Conservation (phyloP, 1,284 basidiomycete species). For the Cryptococcus sp. region DNA sequence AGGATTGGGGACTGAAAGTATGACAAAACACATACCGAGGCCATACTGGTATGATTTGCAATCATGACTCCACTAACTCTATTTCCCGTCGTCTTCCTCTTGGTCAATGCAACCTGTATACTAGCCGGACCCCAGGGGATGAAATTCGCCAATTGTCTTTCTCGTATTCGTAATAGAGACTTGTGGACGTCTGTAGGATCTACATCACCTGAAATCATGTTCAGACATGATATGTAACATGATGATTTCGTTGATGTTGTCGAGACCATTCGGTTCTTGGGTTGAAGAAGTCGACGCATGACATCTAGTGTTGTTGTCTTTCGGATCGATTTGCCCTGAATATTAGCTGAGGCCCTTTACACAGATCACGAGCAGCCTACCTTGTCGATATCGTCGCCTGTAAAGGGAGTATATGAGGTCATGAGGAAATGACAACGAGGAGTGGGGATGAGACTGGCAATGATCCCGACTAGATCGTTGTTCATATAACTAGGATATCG, state of each 20-base stretch:
- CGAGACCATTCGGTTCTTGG: constrained; percentile 99
- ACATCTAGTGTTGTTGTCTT: constrained; percentile 96
- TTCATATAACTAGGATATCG: constrained; percentile 99
- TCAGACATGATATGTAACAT: constrained; percentile 96
- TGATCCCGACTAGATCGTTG: constrained; percentile 96
- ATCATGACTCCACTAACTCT: constrained; percentile 97
- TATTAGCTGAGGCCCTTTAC: neutral
- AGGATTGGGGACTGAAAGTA: neutral
- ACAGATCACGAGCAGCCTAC: constrained; percentile 47
- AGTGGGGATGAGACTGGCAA: constrained; percentile 94
- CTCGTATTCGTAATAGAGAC: constrained; percentile 90
- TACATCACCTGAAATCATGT: constrained; percentile 98
- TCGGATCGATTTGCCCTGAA: constrained; percentile 77
- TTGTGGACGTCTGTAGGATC: constrained; percentile 99
- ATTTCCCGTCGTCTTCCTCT: constrained; percentile 75
- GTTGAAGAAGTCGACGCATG: constrained; percentile 94
- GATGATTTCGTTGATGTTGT: constrained; percentile 84
- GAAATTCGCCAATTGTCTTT: constrained; percentile 93
- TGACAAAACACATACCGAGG: constrained; percentile 61
- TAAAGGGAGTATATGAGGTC: constrained; percentile 99
- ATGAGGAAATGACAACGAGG: constrained; percentile 99
- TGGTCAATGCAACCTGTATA: constrained; percentile 94
- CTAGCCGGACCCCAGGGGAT: constrained; percentile 99
- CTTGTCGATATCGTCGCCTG: constrained; percentile 91
- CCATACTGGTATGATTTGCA: constrained; percentile 97